These are phyloP conservation scores for Thermomucor indicae-seudaticae DNA, from an alignment of 371 early-diverging fungal genomes.

Conservation along the genomic window DNA sequence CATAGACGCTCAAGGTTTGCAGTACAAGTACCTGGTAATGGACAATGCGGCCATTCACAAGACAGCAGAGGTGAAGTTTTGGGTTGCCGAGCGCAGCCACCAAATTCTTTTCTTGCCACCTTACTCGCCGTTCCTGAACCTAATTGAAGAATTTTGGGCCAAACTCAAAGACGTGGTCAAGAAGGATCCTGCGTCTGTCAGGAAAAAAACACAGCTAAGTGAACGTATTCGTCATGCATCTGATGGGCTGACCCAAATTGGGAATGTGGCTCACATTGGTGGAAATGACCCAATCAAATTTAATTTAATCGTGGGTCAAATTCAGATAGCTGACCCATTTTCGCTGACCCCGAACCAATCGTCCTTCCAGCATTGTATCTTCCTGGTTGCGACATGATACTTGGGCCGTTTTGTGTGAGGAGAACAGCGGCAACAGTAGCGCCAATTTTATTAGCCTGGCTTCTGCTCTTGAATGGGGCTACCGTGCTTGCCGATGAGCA, in stretches of 20 bases:
- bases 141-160: slow-evolving; percentile 5
- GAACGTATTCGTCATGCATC: slow-evolving; percentile 4
- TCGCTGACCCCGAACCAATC: neutral
- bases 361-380: neutral
- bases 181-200: slow-evolving; percentile 4
- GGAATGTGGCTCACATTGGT: neutral
- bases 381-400: no score
- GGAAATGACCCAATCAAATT: slow-evolving; percentile 2
- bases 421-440: no score
- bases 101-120: slow-evolving; percentile 5
- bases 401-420: no score
- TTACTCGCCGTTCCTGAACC: slow-evolving; percentile 9
- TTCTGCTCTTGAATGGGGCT: no score
- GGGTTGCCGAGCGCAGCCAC: slow-evolving; percentile 1
- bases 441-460: no score
- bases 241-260: neutral
- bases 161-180: slow-evolving; percentile 6
- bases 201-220: neutral
- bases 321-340: neutral
- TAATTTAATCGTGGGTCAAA: neutral
- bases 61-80: neutral
- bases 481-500: slow-evolving; percentile 42
- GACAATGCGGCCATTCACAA: slow-evolving; percentile 7
- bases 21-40: slow-evolving; percentile 9
- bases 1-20: neutral